These are phyloP conservation scores for Murraya koenigii DNA, from an alignment of 345 rosid genomes.

Conservation along the genomic window DNA sequence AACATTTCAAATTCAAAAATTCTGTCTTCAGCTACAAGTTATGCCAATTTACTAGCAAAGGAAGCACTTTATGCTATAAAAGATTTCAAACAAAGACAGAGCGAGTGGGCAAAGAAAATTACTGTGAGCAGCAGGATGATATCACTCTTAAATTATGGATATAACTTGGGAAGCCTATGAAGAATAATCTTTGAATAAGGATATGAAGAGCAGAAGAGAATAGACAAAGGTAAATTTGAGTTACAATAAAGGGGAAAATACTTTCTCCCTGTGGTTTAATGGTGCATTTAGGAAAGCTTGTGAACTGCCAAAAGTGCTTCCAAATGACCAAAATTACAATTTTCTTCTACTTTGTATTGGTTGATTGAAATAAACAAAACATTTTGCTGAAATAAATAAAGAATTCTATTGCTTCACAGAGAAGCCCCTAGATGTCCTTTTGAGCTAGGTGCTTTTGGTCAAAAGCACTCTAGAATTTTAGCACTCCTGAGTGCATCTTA, in stretches of 20 bases:
- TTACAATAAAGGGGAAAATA: background rate
- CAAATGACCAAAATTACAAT: background rate
- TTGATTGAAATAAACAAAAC: background rate
- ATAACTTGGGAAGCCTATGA: background rate
- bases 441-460: background rate
- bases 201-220: too few relatives aligned
- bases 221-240: background rate
- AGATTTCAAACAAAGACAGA: background rate
- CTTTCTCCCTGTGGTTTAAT: background rate
- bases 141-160: background rate
- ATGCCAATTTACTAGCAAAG: background rate
- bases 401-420: background rate
- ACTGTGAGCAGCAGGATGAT: background rate
- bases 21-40: background rate
- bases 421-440: background rate
- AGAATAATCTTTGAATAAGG: background rate
- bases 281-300: background rate
- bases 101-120: background rate
- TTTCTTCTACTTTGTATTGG: background rate
- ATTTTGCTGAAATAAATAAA: background rate
- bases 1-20: background rate
- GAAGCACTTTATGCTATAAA: background rate
- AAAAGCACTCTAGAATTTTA: background rate
- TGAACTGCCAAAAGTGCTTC: background rate
- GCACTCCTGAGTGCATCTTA: background rate